Percentiles rank a stretch among this genome's conserved stretches.
phyloP scores from a whole-genome alignment of 139 green algal species.

The Zygnema circumcarinatum region DNA sequence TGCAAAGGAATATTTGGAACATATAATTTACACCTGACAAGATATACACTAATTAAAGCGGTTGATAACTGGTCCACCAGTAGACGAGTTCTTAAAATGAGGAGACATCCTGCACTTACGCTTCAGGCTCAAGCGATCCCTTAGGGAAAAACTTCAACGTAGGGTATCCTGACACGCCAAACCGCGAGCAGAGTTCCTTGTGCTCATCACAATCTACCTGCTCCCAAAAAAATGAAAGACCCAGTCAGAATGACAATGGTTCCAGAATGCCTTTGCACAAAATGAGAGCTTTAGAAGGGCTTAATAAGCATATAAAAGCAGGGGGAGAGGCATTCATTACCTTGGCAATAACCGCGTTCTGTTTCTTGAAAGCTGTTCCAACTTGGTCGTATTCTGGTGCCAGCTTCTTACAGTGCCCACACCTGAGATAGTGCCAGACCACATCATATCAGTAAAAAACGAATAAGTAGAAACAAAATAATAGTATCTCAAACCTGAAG shows the following conservation, averaged over 20 bases:
- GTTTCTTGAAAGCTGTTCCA: constrained; percentile 52
- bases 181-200: constrained; percentile 56
- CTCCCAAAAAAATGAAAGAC: background rate
- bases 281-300: too few relatives aligned
- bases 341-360: constrained; percentile 54
- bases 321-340: too few relatives aligned
- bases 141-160: constrained; percentile 60
- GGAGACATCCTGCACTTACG: too few relatives aligned
- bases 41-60: too few relatives aligned
- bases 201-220: constrained; percentile 61
- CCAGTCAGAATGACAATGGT: too few relatives aligned
- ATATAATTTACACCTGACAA: too few relatives aligned
- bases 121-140: constrained; percentile 34
- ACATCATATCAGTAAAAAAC: background rate
- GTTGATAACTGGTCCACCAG: too few relatives aligned
- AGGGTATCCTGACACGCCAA: constrained; percentile 47
- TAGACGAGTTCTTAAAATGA: too few relatives aligned
- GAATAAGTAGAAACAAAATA: background rate
- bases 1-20: too few relatives aligned
- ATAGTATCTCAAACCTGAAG: background rate
- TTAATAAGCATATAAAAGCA: too few relatives aligned
- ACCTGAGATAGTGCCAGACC: constrained; percentile 27
- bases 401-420: constrained; percentile 63
- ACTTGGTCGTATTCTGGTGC: constrained; percentile 57
- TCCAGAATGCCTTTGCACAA: too few relatives aligned